Evolutionary conservation across 257 asterid species (phyloP).

Genomic region (Solanum pinnatisectum): DNA sequence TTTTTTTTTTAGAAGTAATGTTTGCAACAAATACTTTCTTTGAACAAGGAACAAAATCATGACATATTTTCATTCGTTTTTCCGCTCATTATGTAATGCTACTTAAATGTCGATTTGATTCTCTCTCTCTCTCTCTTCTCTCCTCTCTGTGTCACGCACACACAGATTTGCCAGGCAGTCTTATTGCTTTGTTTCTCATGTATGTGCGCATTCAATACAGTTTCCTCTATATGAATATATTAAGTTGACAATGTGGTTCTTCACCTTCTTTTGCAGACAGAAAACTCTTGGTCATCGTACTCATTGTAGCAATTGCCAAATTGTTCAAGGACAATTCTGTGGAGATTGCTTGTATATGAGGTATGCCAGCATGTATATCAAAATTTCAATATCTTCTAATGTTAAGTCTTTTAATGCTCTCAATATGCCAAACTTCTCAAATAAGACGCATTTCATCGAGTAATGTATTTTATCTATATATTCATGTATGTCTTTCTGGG

Average conservation of each 20-base stretch:
- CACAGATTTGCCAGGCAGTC: not conserved
- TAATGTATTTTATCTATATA: not conserved
- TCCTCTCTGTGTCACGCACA: not conserved
- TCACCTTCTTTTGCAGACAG: conserved; percentile 49
- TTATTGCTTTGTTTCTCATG: not conserved
- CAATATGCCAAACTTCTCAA: not conserved
- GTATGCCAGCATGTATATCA: conserved; percentile 21
- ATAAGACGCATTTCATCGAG: not conserved
- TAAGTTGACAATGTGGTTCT: not conserved
- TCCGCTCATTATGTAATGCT: not conserved
- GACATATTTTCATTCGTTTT: not conserved
- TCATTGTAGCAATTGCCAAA: conserved; percentile 57
- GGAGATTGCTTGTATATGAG: conserved; percentile 98
- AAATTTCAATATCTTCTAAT: not conserved
- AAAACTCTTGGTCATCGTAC: conserved; percentile 92
- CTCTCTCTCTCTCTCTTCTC: not conserved
- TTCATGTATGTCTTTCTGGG: not conserved
- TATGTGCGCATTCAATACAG: not conserved
- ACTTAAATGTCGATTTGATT: not conserved
- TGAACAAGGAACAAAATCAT: not conserved
- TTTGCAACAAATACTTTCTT: not conserved
- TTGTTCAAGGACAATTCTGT: conserved; percentile 96
- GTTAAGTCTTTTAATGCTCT: not conserved
- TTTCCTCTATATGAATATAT: not conserved
- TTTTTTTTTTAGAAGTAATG: not conserved